A percentile compares a stretch with the other conserved stretches of the same genome.
Evolutionary conservation across 139 green algal genomes (phyloP).

Genomic region (Volvox reticuliferus): DNA sequence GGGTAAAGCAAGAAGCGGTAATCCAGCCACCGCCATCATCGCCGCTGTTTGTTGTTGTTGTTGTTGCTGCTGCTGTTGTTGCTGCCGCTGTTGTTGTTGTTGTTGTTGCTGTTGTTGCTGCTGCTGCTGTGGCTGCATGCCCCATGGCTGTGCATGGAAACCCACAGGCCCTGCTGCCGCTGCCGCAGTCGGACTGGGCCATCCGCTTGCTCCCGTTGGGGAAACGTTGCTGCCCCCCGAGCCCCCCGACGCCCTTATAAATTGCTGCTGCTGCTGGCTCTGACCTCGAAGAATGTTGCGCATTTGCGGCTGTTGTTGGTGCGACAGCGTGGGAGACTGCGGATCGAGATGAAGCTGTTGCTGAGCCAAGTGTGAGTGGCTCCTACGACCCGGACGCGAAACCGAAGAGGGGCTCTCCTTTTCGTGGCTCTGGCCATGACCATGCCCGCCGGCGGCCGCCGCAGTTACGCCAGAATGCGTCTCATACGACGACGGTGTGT

Average conservation of each 20-base stretch:
- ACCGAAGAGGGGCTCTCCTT: not conserved
- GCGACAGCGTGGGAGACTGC: not conserved
- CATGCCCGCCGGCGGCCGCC: not conserved
- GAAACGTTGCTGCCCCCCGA: not conserved
- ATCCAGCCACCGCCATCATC: no score
- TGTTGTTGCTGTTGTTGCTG: not conserved
- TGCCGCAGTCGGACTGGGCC: no score
- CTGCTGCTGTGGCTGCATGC: not conserved
- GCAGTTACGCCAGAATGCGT: not conserved
- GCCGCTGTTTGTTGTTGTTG: not conserved
- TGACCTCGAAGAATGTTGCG: not conserved
- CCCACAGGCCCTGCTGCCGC: no score
- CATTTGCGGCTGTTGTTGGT: not conserved
- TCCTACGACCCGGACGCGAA: not conserved
- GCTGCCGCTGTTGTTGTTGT: not conserved
- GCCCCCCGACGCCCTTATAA: not conserved
- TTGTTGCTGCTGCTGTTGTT: not conserved
- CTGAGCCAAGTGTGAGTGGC: not conserved
- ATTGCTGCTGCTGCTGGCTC: not conserved
- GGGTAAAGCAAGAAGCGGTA: not conserved
- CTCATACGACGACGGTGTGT: not conserved
- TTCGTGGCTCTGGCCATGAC: not conserved
- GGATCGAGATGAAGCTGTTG: not conserved
- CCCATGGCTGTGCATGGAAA: not conserved
- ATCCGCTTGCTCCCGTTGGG: no score